Conservation (phyloP, 371 early-diverging fungal genomes). For the Mortierella sp. region DNA sequence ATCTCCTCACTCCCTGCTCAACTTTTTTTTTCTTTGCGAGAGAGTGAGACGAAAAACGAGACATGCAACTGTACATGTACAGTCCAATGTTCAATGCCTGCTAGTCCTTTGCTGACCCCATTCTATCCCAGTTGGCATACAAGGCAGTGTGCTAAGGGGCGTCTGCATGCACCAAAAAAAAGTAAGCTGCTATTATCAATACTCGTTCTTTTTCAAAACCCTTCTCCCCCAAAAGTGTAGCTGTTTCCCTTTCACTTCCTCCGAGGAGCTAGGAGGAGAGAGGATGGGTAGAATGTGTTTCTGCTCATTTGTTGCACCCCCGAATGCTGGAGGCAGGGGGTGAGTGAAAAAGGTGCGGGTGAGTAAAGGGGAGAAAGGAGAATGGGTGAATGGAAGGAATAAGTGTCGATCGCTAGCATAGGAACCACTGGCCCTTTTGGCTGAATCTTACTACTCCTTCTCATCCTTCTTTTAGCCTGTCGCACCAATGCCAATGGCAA, state of each 20-base stretch:
- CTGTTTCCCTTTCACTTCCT: background rate
- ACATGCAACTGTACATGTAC: background rate
- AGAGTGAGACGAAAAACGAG: background rate
- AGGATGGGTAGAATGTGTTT: background rate
- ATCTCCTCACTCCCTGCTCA: background rate
- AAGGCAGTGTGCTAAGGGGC: background rate
- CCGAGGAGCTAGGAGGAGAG: background rate
- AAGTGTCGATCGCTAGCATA: background rate
- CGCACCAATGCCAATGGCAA: background rate
- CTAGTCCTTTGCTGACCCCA: background rate
- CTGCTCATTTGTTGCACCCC: background rate
- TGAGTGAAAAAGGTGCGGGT: no score
- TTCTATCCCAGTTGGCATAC: background rate
- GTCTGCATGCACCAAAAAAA: no score
- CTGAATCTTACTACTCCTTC: background rate
- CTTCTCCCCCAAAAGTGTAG: background rate
- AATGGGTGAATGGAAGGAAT: no score
- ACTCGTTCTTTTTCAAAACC: background rate
- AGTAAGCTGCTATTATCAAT: background rate
- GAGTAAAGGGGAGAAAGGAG: background rate
- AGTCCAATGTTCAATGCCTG: background rate
- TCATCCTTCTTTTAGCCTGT: background rate
- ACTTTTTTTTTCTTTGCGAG: background rate
- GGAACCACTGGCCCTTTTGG: background rate
- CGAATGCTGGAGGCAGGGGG: background rate